Conservation (phyloP, 2,329 filamentous ascomycete species). For the Cladophialophora immunda region DNA sequence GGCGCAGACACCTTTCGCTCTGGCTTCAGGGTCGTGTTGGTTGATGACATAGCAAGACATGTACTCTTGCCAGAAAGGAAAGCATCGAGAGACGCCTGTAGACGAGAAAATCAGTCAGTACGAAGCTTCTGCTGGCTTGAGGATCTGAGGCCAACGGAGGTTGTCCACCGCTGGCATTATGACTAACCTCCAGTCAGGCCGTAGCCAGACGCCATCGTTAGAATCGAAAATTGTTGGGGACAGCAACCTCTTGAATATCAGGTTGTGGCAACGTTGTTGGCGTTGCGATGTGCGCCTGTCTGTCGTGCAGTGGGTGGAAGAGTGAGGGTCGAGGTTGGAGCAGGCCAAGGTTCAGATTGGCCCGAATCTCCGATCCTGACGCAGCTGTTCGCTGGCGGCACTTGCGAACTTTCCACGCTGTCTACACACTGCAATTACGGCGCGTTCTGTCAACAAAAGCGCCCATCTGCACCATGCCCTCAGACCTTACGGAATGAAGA, state of each 20-base stretch:
- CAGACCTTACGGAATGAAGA: slow-evolving; percentile 46
- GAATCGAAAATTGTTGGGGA: slow-evolving; percentile 14
- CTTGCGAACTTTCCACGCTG: slow-evolving; percentile 20
- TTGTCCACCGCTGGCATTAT: not conserved
- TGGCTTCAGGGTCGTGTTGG: slow-evolving; percentile 77
- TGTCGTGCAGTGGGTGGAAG: slow-evolving; percentile 1
- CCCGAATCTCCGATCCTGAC: slow-evolving; percentile 11
- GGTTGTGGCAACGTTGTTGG: slow-evolving; percentile 35
- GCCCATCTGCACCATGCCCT: slow-evolving; percentile 1
- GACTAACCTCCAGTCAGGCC: slow-evolving; percentile 64
- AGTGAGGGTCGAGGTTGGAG: slow-evolving; percentile 11
- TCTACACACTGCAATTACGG: not conserved
- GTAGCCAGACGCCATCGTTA: slow-evolving; percentile 60
- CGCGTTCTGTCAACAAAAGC: not conserved
- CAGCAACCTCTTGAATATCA: slow-evolving; percentile 19
- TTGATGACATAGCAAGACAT: slow-evolving; percentile 98
- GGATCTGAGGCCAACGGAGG: not conserved
- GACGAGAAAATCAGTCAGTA: slow-evolving; percentile 25
- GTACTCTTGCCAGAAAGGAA: slow-evolving; percentile 99
- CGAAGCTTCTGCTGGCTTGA: slow-evolving; percentile 7
- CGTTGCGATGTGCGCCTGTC: not conserved
- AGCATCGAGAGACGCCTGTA: slow-evolving; percentile 80
- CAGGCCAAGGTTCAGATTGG: not conserved
- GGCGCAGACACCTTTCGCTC: slow-evolving; percentile 86
- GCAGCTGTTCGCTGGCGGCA: slow-evolving; percentile 6